These are phyloP conservation scores for Volvox africanus DNA, from an alignment of 139 green algal genomes.

Conservation along the genomic window DNA sequence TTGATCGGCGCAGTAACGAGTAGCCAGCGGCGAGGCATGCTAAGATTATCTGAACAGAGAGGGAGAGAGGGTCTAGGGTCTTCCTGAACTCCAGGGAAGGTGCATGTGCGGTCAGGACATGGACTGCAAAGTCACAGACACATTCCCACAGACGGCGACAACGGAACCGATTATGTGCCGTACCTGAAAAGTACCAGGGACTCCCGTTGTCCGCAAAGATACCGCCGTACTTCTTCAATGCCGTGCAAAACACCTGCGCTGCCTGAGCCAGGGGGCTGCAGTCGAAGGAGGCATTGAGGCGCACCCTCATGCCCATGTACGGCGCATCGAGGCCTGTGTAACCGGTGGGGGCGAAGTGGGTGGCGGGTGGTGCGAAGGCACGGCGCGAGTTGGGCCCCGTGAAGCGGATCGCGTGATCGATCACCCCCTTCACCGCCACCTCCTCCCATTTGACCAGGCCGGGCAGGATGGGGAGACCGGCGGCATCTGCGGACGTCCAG, in stretches of 20 bases:
- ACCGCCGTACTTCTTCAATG: constrained; percentile 56
- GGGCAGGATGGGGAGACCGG: constrained; percentile 49
- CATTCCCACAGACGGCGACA: no score
- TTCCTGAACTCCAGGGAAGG: no score
- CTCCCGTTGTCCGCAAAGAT: constrained; percentile 62
- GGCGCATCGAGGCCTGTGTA: constrained; percentile 38
- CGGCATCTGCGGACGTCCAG: constrained; percentile 59
- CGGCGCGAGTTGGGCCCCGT: constrained; percentile 40
- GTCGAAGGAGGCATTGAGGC: constrained; percentile 46
- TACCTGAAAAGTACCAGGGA: constrained; percentile 49
- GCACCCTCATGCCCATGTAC: constrained; percentile 54
- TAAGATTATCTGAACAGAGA: no score
- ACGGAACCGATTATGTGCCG: not conserved
- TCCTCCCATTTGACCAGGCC: constrained; percentile 48
- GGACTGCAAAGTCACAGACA: no score
- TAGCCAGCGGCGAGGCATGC: no score
- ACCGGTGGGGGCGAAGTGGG: constrained; percentile 40
- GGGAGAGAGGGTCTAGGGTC: no score
- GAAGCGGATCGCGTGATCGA: constrained; percentile 60
- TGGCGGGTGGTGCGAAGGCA: constrained; percentile 46
- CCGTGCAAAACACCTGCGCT: constrained; percentile 46
- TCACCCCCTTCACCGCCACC: constrained; percentile 29
- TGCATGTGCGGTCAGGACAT: no score
- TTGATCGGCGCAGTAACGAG: no score
- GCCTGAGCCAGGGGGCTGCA: constrained; percentile 23